Evolutionary conservation across 2,329 filamentous ascomycete species (phyloP).

Genomic region (Cercospora sp.): DNA sequence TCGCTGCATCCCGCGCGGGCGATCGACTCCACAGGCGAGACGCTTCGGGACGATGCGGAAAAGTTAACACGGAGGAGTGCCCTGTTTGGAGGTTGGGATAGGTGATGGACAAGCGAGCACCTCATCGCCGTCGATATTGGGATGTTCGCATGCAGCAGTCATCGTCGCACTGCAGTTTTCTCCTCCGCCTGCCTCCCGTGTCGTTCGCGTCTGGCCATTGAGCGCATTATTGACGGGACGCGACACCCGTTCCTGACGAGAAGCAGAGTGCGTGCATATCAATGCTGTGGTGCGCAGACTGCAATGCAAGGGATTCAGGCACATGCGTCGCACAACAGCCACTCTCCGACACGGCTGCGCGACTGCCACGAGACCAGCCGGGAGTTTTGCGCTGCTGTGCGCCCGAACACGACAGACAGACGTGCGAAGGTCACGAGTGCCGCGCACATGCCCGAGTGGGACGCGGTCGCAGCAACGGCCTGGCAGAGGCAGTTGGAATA

Average conservation of each 20-base stretch:
- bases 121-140: slow-evolving; percentile 2
- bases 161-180: slow-evolving; percentile 27
- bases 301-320: slow-evolving; percentile 26
- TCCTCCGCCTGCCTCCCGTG: neutral
- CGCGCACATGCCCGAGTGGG: slow-evolving; percentile 17
- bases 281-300: slow-evolving; percentile 29
- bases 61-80: slow-evolving; percentile 17
- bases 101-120: slow-evolving; percentile 13
- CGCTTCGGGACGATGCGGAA: slow-evolving; percentile 27
- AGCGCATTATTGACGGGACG: slow-evolving; percentile 16
- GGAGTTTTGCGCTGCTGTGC: slow-evolving; percentile 10
- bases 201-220: slow-evolving; percentile 11
- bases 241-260: slow-evolving; percentile 27
- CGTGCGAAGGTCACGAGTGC: slow-evolving; percentile 21
- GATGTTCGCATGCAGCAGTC: slow-evolving; percentile 26
- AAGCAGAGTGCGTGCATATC: slow-evolving; percentile 30
- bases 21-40: slow-evolving; percentile 22
- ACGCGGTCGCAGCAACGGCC: neutral
- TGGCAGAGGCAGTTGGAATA: slow-evolving; percentile 14
- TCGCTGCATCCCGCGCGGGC: slow-evolving; percentile 11
- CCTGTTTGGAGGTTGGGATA: slow-evolving; percentile 2
- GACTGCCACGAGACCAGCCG: slow-evolving; percentile 29
- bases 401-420: slow-evolving; percentile 21
- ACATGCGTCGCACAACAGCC: slow-evolving; percentile 18
- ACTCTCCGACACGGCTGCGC: slow-evolving; percentile 24